Evolutionary conservation across 257 asterid genomes (phyloP), one percentile per base, ranked within the genome.

Genomic region (Verbascum thapsus): DNA sequence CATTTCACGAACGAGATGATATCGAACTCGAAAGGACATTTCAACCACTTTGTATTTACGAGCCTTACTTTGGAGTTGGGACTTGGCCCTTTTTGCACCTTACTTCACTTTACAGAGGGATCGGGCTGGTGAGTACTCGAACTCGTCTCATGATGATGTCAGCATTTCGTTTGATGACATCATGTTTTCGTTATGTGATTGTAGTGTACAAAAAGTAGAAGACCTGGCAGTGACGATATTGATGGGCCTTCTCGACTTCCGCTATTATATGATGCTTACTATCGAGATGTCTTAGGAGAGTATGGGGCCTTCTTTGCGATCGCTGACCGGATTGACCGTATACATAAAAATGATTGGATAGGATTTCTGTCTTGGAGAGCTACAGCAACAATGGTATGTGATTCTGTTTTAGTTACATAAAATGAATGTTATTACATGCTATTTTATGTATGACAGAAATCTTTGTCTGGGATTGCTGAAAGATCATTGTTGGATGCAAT

Each of bases 291-390:
- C 64, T 82, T 94, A 51, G 94, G 95, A 74, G 96, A 94, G 40
- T 80, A 75, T 74, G 96, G 98, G 63, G 98, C 95, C 66, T 86
- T 82, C 68, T 94, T 94, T 16, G 98, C 98, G 3, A 83, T 94
- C 61, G 98, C 98, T 32, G 85, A 94, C 61, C 78, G 96, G 83
- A 76, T 86, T 17, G 98, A 94, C 71, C 89, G 95, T 53, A 69
- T 88, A 60, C 99, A 94, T 72, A 90, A 83, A 76, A 94, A 86
- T 81, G 88, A 96, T 78, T 94, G 99, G 99, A 88, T 94, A 66
- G 98, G 99, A 23, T 94, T 94, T 69, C 99, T 90, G 41, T 94
- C 98, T 45, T 94, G 99, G 99, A 82, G 99, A 75, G 84, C 81
- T 68, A 90, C 95, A 32, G 97, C 98, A 42, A 80, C 75, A 63